A percentile compares a stretch with the other conserved stretches of the same genome.
Evolutionary conservation across 768 basidiomycete species (phyloP).

Genomic region (Collybia nuda): DNA sequence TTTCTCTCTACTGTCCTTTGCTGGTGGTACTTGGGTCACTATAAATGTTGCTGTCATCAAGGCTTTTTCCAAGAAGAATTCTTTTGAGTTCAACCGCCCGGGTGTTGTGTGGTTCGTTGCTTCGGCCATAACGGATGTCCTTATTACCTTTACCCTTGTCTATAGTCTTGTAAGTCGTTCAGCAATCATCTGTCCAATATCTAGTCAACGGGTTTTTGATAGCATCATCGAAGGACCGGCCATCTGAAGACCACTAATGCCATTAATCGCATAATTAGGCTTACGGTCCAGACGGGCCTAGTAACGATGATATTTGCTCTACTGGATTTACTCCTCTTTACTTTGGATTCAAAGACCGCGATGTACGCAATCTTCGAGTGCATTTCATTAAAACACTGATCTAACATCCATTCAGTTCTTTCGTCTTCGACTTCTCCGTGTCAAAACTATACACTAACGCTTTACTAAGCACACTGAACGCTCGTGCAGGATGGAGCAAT

Average conservation of each 20-base stretch:
- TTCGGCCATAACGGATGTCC: conserved; percentile 38
- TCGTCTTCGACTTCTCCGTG: conserved; percentile 26
- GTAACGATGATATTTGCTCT: conserved; percentile 38
- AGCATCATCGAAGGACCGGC: conserved; percentile 33
- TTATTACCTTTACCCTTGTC: conserved; percentile 39
- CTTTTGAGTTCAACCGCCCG: conserved; percentile 42
- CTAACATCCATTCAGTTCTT: conserved; percentile 18
- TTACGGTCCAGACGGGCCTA: conserved; percentile 42
- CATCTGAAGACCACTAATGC: conserved; percentile 41
- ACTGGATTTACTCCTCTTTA: conserved; percentile 41
- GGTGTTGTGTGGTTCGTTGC: conserved; percentile 45
- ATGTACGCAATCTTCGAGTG: conserved; percentile 15
- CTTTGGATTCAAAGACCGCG: conserved; percentile 33
- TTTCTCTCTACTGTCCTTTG: conserved; percentile 35
- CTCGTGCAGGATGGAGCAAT: too few species aligned
- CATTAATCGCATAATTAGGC: conserved; percentile 22
- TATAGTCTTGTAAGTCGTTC: conserved; percentile 30
- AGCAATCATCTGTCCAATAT: conserved; percentile 7
- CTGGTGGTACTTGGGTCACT: conserved; percentile 46
- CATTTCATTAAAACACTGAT: too few species aligned
- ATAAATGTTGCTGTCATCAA: conserved; percentile 31
- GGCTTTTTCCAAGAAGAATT: conserved; percentile 37
- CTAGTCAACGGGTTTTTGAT: conserved; percentile 9
- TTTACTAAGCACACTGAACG: conserved; percentile 5
- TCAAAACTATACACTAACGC: conserved; percentile 27